Conservation (phyloP, 345 rosid species). For the Limnanthes douglasii region DNA sequence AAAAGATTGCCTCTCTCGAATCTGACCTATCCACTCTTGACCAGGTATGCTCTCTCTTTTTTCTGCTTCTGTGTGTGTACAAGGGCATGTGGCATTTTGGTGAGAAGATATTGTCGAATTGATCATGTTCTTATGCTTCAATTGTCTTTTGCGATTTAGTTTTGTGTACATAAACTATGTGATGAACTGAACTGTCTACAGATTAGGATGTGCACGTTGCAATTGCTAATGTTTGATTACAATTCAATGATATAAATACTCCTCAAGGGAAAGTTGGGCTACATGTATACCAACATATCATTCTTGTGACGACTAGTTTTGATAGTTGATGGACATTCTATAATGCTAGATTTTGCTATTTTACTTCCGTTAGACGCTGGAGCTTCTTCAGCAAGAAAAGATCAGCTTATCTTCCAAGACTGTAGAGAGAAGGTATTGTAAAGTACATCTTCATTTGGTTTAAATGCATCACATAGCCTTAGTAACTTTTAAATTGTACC, state of each 20-base stretch:
- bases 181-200: too few species aligned
- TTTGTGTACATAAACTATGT: too few species aligned
- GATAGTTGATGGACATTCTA: too few species aligned
- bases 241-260: too few species aligned
- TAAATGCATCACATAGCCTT: constrained; percentile 6
- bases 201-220: too few species aligned
- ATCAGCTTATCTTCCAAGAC: constrained; percentile 31
- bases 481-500: constrained; percentile 1
- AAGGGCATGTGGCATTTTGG: background rate
- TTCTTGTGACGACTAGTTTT: too few species aligned
- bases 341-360: constrained; percentile 2
- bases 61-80: background rate
- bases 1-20: constrained; percentile 31
- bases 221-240: constrained; percentile 1
- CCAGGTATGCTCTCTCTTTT: constrained; percentile 25
- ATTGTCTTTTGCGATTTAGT: background rate
- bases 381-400: constrained; percentile 47
- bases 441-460: constrained; percentile 5
- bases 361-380: constrained; percentile 53
- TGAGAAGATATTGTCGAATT: background rate
- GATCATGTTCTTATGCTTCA: background rate
- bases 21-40: constrained; percentile 42
- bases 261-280: too few species aligned
- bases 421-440: constrained; percentile 35
- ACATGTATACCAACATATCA: too few species aligned